phyloP scores from a whole-genome alignment of 2,329 filamentous ascomycete genomes.

The Claviceps humidiphila region DNA sequence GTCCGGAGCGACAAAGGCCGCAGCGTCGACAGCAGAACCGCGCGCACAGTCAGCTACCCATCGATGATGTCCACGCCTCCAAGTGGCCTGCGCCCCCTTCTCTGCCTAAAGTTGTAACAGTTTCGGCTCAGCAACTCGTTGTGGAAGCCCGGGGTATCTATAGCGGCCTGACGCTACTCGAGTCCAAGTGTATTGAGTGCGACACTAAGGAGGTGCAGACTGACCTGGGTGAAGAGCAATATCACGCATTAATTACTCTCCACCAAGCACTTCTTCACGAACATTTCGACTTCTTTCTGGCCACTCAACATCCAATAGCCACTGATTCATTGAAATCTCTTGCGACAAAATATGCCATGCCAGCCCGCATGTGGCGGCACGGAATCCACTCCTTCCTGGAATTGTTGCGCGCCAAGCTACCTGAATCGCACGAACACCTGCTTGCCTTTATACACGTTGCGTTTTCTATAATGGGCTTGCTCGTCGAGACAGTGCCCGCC shows the following conservation, averaged over 20 bases:
- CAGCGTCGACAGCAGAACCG: conserved; percentile 1
- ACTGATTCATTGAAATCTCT: conserved; percentile 52
- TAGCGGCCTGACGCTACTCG: conserved; percentile 70
- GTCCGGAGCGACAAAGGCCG: conserved; percentile 3
- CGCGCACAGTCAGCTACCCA: neutral
- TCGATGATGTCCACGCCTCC: conserved; percentile 2
- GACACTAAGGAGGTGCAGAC: conserved; percentile 33
- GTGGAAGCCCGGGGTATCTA: conserved; percentile 78
- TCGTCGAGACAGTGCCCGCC: conserved; percentile 71
- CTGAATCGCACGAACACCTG: conserved; percentile 75
- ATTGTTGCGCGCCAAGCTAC: conserved; percentile 59
- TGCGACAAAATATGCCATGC: conserved; percentile 78
- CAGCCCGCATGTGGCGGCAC: conserved; percentile 85
- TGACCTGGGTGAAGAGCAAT: conserved; percentile 53
- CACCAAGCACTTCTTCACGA: conserved; percentile 73
- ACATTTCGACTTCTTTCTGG: conserved; percentile 76
- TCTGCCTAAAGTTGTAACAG: conserved; percentile 24
- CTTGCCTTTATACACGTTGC: conserved; percentile 77
- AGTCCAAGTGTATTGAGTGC: conserved; percentile 76
- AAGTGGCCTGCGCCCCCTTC: neutral
- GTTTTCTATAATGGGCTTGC: conserved; percentile 77
- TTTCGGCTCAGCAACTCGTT: conserved; percentile 65
- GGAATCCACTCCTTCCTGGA: conserved; percentile 81
- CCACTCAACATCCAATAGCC: conserved; percentile 73
- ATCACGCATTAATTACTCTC: conserved; percentile 70